Percentiles rank a stretch among this genome's conserved stretches.
phyloP scores from a whole-genome alignment of 106 monocot species.

The Dioscorea zingiberensis region DNA sequence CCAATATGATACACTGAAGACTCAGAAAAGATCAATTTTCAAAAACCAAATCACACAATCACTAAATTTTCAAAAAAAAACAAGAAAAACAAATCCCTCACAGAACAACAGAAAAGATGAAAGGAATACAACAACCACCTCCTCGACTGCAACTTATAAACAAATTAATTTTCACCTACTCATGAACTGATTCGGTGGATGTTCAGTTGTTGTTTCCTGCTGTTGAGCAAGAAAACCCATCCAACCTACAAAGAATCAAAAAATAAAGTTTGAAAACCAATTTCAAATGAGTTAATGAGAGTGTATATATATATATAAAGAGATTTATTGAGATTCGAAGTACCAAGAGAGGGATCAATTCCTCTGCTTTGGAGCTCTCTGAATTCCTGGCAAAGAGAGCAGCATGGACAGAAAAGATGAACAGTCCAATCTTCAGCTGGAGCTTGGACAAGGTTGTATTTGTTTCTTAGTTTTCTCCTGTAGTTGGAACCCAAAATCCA shows the following conservation, averaged over 20 bases:
- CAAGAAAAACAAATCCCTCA: too few species aligned
- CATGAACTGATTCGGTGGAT: not conserved
- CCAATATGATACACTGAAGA: too few species aligned
- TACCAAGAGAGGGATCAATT: conserved; percentile 61
- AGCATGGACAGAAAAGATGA: conserved; percentile 54
- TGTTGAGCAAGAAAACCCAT: conserved; percentile 5
- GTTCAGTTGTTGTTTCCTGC: not conserved
- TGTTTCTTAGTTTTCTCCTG: conserved; percentile 39
- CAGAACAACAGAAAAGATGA: too few species aligned
- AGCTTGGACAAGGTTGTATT: conserved; percentile 45
- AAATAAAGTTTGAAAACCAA: too few species aligned
- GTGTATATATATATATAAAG: not conserved
- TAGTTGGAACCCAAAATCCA: conserved; percentile 39
- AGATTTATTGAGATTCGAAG: not conserved
- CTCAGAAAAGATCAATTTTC: too few species aligned
- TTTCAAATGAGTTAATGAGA: too few species aligned
- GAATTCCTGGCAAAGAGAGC: conserved; percentile 68
- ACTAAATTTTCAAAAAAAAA: too few species aligned
- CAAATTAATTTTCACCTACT: not conserved
- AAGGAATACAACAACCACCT: too few species aligned
- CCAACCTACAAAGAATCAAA: conserved; percentile 1
- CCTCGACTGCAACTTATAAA: too few species aligned
- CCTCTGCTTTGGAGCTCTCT: conserved; percentile 54
- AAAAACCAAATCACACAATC: too few species aligned
- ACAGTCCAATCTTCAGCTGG: conserved; percentile 52